Base-by-base conservation (phyloP, 2,329 filamentous ascomycete genomes). In the Colletotrichum cuscutae region DNA sequence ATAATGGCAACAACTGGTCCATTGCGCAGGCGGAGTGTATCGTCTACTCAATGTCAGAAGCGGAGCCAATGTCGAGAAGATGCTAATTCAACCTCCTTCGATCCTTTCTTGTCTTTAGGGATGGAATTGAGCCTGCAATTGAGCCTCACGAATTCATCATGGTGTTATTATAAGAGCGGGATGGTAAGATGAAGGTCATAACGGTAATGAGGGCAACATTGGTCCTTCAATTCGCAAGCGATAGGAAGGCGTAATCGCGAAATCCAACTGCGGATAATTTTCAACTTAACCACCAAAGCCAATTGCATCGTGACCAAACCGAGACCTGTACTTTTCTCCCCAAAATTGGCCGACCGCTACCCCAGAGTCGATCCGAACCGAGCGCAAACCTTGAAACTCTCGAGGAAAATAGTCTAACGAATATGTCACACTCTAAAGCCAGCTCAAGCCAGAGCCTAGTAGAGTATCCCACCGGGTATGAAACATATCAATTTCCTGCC, bases 1-100 rank as follows among this genome's bases (percentile, higher is more conserved):
- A 68, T 74, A 59, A 72, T 72, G 72, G 52, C 60, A 64, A 49
- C 46, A 32, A 13, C 24, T n/a, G 26, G 46, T 46, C 37, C 7
- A 60, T 46, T 37, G 32, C 22, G 22, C 32, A 13, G 15, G 32
- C 19, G 13, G 28, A 26, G 19, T n/a, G 32, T 19, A 66, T 61
- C 62, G 56, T 56, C 30, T 37, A 15, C 22, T 64, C 24, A 24
- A 49, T 26, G 46, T 49, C 6, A 19, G 42, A 32, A 32, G 32
- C 53, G 11, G 46, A 52, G 9, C 35, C 26, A 9, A 49, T 56
- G 12, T 35, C 19, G 32, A 13, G 11, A 26, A 28, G 37, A 32
- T 59, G 22, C 37, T 12, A 61, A 11, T 4, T 42, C 32, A 6
- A 12, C 24, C 6, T n/a, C 13, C 46, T 13, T 52, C 22, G n/a